Percentiles rank a stretch among this genome's conserved stretches.
Conservation (phyloP, 208 protist genomes). For the Crithidia expoeki region DNA sequence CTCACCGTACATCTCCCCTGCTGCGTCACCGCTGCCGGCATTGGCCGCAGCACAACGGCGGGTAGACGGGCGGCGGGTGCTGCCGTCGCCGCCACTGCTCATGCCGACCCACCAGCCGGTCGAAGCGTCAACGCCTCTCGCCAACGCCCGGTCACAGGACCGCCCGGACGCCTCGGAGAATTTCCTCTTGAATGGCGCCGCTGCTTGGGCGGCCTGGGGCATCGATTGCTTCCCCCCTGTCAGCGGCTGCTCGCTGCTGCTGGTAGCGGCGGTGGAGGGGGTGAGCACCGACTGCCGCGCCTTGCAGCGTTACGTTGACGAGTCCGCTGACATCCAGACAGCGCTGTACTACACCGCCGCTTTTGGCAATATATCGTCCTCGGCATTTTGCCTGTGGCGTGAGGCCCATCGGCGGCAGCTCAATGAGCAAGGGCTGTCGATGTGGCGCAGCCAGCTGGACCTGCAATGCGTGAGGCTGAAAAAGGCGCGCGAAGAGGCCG, state of each 20-base stretch:
- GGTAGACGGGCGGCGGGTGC: slow-evolving; percentile 1
- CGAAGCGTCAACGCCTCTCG: slow-evolving; percentile 1
- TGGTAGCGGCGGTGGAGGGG: slow-evolving; percentile 67
- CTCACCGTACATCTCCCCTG: background rate
- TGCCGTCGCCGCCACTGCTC: slow-evolving; percentile 4
- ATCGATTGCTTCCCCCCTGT: slow-evolving; percentile 13
- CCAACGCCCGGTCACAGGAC: background rate
- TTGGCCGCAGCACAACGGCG: background rate
- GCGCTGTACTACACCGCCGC: slow-evolving; percentile 57
- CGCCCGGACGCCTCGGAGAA: background rate
- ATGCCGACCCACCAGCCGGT: background rate
- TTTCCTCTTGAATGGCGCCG: background rate
- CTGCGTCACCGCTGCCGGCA: background rate
- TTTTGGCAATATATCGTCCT: slow-evolving; percentile 43
- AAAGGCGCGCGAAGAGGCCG: slow-evolving; percentile 30
- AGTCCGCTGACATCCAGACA: slow-evolving; percentile 75
- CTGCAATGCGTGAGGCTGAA: slow-evolving; percentile 50
- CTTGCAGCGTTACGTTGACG: slow-evolving; percentile 86
- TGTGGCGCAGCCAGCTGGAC: slow-evolving; percentile 72
- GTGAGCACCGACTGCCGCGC: slow-evolving; percentile 35
- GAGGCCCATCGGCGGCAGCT: slow-evolving; percentile 69
- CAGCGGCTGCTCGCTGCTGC: slow-evolving; percentile 51
- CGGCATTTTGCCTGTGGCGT: slow-evolving; percentile 50
- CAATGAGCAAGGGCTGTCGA: slow-evolving; percentile 52
- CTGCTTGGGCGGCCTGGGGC: background rate